Percentiles rank a stretch among this genome's conserved stretches.
These are phyloP conservation scores for Hyphopichia khmerensis DNA, from an alignment of 1,139 yeast genomes.

Conservation along the genomic window DNA sequence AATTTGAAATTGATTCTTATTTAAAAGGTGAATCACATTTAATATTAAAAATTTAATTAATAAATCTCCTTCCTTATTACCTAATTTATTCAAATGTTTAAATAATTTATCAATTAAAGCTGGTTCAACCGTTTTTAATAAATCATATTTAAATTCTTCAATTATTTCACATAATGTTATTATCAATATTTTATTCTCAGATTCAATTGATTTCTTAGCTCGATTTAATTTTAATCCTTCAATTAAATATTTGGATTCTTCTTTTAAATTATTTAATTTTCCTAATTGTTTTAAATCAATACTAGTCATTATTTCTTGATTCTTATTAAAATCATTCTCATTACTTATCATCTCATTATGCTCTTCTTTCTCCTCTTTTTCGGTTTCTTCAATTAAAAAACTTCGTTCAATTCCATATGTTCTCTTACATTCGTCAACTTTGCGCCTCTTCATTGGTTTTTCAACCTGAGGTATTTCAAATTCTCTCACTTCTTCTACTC, in stretches of 20 bases:
- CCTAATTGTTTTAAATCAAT: constrained; percentile 19
- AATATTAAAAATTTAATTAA: neutral
- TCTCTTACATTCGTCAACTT: neutral
- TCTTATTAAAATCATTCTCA: constrained; percentile 9
- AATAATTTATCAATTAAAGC: neutral
- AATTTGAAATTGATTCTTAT: neutral
- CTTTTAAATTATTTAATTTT: constrained; percentile 9
- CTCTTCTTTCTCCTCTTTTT: constrained; percentile 5
- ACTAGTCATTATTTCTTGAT: constrained; percentile 6
- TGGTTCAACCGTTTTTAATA: neutral
- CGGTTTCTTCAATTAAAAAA: constrained; percentile 15
- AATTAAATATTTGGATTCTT: constrained; percentile 14
- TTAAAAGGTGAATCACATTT: neutral
- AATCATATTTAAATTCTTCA: neutral
- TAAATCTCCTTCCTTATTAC: neutral
- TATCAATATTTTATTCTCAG: neutral
- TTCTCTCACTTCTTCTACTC: too few relatives aligned
- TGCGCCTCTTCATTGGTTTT: neutral
- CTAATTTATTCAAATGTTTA: neutral
- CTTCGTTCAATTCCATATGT: constrained; percentile 17
- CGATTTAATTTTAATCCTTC: constrained; percentile 16
- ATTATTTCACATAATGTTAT: neutral
- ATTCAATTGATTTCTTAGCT: neutral
- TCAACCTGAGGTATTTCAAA: neutral
- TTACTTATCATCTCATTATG: constrained; percentile 8